Evolutionary conservation across 83 land plant genomes (phyloP).

Genomic region (Isoetes engelmannii): DNA sequence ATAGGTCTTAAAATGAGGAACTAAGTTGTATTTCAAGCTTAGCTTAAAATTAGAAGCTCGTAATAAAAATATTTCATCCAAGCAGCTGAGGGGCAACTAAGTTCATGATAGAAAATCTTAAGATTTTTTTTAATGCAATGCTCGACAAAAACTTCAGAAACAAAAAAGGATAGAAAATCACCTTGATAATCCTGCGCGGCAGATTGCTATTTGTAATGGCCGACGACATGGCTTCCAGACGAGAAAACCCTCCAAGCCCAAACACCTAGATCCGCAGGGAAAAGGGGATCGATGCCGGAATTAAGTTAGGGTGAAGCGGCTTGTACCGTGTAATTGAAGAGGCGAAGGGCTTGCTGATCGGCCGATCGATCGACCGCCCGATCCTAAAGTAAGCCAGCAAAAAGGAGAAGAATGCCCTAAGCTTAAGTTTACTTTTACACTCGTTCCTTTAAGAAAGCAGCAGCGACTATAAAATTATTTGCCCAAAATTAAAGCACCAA

Average conservation of each 20-base stretch:
- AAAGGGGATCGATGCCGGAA: background rate
- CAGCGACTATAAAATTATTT: no score
- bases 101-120: background rate
- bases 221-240: conserved; percentile 16
- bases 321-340: background rate
- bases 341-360: no score
- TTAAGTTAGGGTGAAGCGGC: background rate
- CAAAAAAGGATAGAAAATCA: background rate
- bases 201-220: conserved; percentile 54
- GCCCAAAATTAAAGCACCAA: no score
- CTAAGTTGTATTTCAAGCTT: background rate
- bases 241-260: background rate
- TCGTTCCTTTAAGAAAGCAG: no score
- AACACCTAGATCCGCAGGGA: background rate
- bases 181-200: conserved; percentile 71
- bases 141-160: conserved; percentile 8
- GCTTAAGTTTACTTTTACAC: no score
- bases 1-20: background rate
- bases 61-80: no score
- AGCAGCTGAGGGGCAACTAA: no score
- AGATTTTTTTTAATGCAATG: background rate
- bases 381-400: no score
- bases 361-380: background rate
- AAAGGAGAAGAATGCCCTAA: no score
- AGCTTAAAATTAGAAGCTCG: no score